Conservation (phyloP, 345 rosid species). For the Hypericum androsaemum region DNA sequence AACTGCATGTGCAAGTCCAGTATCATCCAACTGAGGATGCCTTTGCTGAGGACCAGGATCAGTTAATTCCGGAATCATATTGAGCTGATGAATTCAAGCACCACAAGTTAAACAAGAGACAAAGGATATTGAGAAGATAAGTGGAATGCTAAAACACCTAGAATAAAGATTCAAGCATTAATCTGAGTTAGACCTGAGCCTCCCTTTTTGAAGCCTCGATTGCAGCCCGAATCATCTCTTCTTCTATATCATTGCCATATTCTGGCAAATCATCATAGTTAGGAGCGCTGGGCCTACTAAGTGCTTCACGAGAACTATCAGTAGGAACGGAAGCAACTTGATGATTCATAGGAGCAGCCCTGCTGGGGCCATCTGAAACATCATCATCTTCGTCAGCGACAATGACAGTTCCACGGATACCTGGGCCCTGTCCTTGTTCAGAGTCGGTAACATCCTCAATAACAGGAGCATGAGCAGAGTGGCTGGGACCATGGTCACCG, state of each 20-base stretch:
- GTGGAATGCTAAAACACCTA: no score
- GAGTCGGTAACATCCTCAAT: slow-evolving; percentile 75
- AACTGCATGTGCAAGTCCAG: slow-evolving; percentile 59
- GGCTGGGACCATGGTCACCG: slow-evolving; percentile 36
- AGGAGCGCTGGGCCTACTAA: slow-evolving; percentile 35
- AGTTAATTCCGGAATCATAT: slow-evolving; percentile 31
- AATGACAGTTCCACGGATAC: slow-evolving; percentile 42
- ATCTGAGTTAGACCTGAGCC: slow-evolving; percentile 31
- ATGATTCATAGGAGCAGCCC: neutral
- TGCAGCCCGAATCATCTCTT: slow-evolving; percentile 96
- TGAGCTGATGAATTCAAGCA: slow-evolving; percentile 4
- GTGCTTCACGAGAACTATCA: slow-evolving; percentile 17
- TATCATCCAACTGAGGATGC: slow-evolving; percentile 38
- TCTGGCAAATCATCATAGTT: slow-evolving; percentile 38
- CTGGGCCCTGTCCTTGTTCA: slow-evolving; percentile 34
- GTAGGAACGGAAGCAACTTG: no score
- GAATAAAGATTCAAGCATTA: no score
- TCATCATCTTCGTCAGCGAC: slow-evolving; percentile 29
- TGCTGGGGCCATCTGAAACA: neutral
- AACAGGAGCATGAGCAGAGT: slow-evolving; percentile 46
- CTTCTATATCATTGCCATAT: slow-evolving; percentile 74
- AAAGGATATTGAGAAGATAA: no score
- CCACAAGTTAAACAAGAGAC: no score
- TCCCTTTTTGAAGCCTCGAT: slow-evolving; percentile 92
- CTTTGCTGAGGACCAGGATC: slow-evolving; percentile 31